These are phyloP conservation scores for Phytopythium sindhum DNA, from an alignment of 352 stramenopile genomes.

Conservation along the genomic window DNA sequence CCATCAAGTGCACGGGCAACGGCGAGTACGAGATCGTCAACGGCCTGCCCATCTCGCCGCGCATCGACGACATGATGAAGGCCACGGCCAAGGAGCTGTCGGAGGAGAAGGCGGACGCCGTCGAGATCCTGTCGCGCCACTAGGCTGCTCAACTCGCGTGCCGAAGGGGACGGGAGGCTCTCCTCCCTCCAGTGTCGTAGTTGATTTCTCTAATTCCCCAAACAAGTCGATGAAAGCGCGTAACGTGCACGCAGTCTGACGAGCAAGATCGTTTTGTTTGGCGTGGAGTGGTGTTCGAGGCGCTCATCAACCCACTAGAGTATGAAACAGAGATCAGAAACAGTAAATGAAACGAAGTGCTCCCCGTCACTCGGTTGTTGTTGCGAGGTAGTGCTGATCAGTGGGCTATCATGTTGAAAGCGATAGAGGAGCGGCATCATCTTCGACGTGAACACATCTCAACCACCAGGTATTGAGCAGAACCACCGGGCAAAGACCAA, in stretches of 20 bases:
- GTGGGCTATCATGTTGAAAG: no score
- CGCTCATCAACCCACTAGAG: not conserved
- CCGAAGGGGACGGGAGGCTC: not conserved
- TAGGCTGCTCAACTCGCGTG: constrained; percentile 6
- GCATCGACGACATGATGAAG: constrained; percentile 73
- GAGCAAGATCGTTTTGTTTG: not conserved
- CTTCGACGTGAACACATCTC: no score
- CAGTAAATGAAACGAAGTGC: not conserved
- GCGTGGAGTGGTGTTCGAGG: not conserved
- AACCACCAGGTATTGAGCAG: no score
- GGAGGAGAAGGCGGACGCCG: constrained; percentile 76
- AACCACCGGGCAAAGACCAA: no score
- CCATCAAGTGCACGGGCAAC: constrained; percentile 76
- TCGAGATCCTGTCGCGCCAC: constrained; percentile 58
- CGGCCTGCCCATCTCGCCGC: constrained; percentile 62
- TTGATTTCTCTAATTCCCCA: not conserved
- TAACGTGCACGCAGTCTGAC: not conserved
- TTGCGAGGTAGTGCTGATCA: no score
- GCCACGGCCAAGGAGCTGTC: constrained; percentile 73
- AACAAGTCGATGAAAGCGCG: not conserved
- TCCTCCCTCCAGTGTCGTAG: not conserved
- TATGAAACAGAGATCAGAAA: not conserved
- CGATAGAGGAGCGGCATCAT: no score
- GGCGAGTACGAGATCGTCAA: constrained; percentile 75
- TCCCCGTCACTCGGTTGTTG: no score